Evolutionary conservation across 345 rosid genomes (phyloP), one percentile per base, ranked within the genome.

Genomic region (Trapa bicornis): DNA sequence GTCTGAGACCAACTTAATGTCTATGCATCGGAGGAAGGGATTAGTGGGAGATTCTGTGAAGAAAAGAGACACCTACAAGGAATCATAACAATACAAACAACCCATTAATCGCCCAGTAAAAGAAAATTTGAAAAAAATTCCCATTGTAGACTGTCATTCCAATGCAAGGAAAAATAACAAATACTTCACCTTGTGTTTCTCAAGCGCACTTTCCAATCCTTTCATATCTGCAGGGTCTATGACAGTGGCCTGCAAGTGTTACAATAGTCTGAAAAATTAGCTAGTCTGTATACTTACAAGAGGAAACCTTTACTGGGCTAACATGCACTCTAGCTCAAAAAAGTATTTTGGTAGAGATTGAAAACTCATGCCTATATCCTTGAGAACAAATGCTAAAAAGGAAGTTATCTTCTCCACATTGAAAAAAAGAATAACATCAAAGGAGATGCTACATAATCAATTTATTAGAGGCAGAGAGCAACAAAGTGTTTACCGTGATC

Each of bases 41-140:
- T 94, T 91, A 65, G 99, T 91, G 0, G 99, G 99, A 47, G 99
- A 91, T 80, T 94, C 99, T 0, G 99, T 89, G 74, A 89, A 94
- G 83, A 87, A 94, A 72, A 94, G 87, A 65, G 92, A 82, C 69
- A 94, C 97, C 97, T 91, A 87, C 66, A 74, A 3, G 64, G 37
- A 75, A 74, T 63, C 4, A 32, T 17, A 48, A 67, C 50, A 42
- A 63, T 43, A 65, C 61, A 22, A 22, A 22, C 29, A 22, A 22
- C 29, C 29, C 29, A 22, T 22, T 22, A 22, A 0, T 22, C 29
- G 29, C 29, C 29, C 29, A 22, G 29, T 22, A 22, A 22, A 22
- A 22, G 29, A 22, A 22, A 22, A 22, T 22, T 22, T 22, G 29
- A 22, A 22, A 22, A 22, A 22, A 22, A 22, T 22, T 22, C 29